Base-by-base conservation (phyloP, 192 early-diverging fungal genomes). In the Radiomyces spectabilis region DNA sequence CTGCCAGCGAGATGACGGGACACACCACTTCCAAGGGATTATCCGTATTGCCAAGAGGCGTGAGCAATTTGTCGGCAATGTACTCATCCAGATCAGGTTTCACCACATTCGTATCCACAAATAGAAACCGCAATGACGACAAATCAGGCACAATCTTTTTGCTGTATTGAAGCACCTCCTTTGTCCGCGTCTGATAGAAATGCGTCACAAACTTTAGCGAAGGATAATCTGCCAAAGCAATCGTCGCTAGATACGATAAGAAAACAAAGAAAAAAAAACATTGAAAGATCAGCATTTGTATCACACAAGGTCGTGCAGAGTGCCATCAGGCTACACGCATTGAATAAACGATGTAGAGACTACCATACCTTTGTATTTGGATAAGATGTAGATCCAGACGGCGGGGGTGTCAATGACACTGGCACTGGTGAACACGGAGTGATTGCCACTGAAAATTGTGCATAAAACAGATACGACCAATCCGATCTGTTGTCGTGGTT, bases 401-500 rank as follows among this genome's bases (percentile, higher is more conserved):
- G 84, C 83, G 2, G 86, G 81, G 2, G 74, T 61, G 13, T 83
- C 83, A 52, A 81, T 71, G 24, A 81, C 74, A 5, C 65, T 60
- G 40, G 81, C 82, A 65, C 75, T 77, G 13, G 85, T 57, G 65
- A 82, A 84, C 2, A 92, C 53, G 1, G 81, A 79, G 34, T 79
- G 76, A 60, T 83, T 81, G 6, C 91, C 91, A 32, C 75, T 71
- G 72, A 73, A 91, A 37, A 88, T 79, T 6, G 82, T 82, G 47
- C 77, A 68, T 8, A 93, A 65, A 5, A 76, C 73, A 21, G 84
- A 78, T 10, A 83, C 65, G 1, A 87, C 70, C 15, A 93, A 63
- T 5, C 91, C 91, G 34, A 88, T 69, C 52, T 92, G 88, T 50
- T 92, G 87, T 5, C 91, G 75, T 6, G 90, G 86, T 48, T 93